Evolutionary conservation across 1,284 basidiomycete genomes (phyloP), one percentile per base, ranked within the genome.

Genomic region (Cystobasidium slooffiae): DNA sequence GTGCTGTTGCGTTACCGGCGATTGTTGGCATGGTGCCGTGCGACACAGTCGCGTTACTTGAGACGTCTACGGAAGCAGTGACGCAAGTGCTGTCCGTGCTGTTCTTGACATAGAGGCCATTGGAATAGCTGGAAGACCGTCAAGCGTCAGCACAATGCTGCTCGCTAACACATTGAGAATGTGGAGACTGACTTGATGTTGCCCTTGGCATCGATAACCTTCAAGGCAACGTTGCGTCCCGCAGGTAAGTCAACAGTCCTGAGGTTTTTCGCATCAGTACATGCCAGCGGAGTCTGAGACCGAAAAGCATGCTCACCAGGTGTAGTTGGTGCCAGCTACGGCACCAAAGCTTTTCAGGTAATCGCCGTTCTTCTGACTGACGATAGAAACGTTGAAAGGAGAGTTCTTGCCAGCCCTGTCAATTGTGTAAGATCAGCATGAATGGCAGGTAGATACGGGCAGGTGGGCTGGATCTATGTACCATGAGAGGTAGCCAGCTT

Each of bases 171-270:
- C 3, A n/a, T 59, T 31, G 6, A 41, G 37, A 49, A 14, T 41
- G 39, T n/a, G 31, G 31, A 31, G 31, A 52, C 64, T 10, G 56
- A 68, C 53, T 68, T 68, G 37, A 68, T 68, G 18, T 56, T 68
- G 39, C 66, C 66, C 46, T 68, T 68, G 10, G 66, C 52, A 51
- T 68, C 66, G 43, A 56, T 46, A 10, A 68, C 55, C 43, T 47
- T 56, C 52, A 68, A 49, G 44, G 66, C 66, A 14, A 68, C 66
- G 43, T 68, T 68, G 1, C 53, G 49, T 7, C 53, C 31, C 4
- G 52, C 41, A 6, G 66, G 66, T 16, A 68, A 39, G 55, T 68
- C 66, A 41, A 68, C 66, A 31, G 66, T 68, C 66, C 66, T 68
- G 64, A 18, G 43, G 41, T 22, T 12, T 2, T 16, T 24, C 12